Evolutionary conservation across 2,329 filamentous ascomycete genomes (phyloP).

Genomic region (Aspergillus sp.): DNA sequence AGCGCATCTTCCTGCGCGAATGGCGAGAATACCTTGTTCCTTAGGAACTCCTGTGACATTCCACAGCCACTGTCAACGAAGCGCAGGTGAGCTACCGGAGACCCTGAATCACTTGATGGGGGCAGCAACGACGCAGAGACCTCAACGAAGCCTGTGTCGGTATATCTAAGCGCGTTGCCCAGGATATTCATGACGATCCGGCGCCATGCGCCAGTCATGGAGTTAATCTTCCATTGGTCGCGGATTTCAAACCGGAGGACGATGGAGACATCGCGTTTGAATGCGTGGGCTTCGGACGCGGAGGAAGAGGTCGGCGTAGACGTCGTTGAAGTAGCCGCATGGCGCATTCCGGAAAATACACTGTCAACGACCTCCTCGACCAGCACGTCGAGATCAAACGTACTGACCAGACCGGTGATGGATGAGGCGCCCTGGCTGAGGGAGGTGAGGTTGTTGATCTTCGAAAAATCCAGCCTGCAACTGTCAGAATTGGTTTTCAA

Average conservation of each 20-base stretch:
- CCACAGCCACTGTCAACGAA: slow-evolving; percentile 65
- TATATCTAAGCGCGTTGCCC: slow-evolving; percentile 34
- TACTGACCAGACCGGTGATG: slow-evolving; percentile 18
- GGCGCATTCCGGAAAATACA: slow-evolving; percentile 14
- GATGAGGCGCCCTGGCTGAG: not conserved
- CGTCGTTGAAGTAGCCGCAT: slow-evolving; percentile 16
- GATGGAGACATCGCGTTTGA: slow-evolving; percentile 13
- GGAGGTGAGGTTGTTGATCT: slow-evolving; percentile 26
- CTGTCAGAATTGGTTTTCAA: not conserved
- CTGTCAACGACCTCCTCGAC: slow-evolving; percentile 25
- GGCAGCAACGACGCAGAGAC: slow-evolving; percentile 17
- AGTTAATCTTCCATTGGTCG: slow-evolving; percentile 23
- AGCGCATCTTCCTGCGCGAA: slow-evolving; percentile 62
- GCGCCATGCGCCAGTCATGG: slow-evolving; percentile 24
- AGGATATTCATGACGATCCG: slow-evolving; percentile 34
- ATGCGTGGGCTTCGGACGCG: not conserved
- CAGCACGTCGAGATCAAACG: slow-evolving; percentile 29
- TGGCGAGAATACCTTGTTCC: slow-evolving; percentile 58
- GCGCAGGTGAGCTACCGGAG: slow-evolving; percentile 31
- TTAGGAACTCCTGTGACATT: slow-evolving; percentile 61
- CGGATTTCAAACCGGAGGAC: slow-evolving; percentile 17
- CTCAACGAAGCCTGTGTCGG: slow-evolving; percentile 23
- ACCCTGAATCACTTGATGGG: slow-evolving; percentile 7
- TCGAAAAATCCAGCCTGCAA: slow-evolving; percentile 27
- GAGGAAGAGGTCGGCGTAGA: not conserved